A percentile compares a stretch with the other conserved stretches of the same genome.
phyloP scores from a whole-genome alignment of 2,329 filamentous ascomycete species.

The Diplodia mutila region DNA sequence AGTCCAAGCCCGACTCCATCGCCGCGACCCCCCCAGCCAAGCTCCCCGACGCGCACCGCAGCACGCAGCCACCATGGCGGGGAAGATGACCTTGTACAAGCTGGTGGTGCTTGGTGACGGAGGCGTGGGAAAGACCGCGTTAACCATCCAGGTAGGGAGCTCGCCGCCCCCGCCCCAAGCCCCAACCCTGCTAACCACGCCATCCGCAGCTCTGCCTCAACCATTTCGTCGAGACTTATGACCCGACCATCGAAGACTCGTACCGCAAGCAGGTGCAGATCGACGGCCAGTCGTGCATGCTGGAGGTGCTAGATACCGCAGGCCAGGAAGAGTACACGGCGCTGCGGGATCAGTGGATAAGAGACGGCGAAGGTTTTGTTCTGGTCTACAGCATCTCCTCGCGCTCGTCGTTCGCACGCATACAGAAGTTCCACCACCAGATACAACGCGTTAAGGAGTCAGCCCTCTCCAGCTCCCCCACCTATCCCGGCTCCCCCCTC shows the following conservation, averaged over 20 bases:
- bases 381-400: conserved; percentile 99
- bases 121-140: conserved; percentile 90
- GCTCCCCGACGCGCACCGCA: conserved; percentile 18
- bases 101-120: conserved; percentile 93
- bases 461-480: conserved; percentile 69
- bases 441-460: conserved; percentile 98
- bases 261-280: conserved; percentile 78
- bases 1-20: conserved; percentile 7
- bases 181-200: conserved; percentile 8
- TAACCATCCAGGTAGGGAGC: conserved; percentile 76
- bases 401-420: conserved; percentile 89
- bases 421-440: conserved; percentile 94
- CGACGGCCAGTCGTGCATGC: conserved; percentile 93
- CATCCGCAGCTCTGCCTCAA: conserved; percentile 79
- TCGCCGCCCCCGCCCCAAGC: conserved; percentile 53
- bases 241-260: conserved; percentile 70
- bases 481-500: conserved; percentile 75
- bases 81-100: conserved; percentile 95
- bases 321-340: conserved; percentile 99
- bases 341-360: conserved; percentile 95
- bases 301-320: conserved; percentile 95
- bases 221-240: conserved; percentile 94
- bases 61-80: conserved; percentile 66
- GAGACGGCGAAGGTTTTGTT: conserved; percentile 95
- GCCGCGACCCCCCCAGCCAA: conserved; percentile 12